Conservation (phyloP, 257 asterid species). For the Nicotiana sylvestris region DNA sequence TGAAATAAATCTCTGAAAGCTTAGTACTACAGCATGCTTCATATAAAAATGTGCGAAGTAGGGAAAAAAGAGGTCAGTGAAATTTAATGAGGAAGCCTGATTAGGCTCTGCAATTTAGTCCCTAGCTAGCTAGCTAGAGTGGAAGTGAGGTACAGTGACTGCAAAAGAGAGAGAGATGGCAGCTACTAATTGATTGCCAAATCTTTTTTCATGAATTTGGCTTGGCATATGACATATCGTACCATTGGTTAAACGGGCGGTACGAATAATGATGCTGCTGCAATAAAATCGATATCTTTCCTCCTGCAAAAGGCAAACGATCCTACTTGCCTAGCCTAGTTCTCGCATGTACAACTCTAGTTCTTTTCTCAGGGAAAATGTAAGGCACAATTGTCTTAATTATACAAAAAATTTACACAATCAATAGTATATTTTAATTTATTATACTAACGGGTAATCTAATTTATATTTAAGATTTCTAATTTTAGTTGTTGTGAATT, state of each 20-base stretch:
- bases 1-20: not conserved
- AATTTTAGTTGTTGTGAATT: too few species aligned
- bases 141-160: not conserved
- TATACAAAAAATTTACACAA: too few species aligned
- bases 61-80: not conserved
- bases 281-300: not conserved
- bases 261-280: not conserved
- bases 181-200: not conserved
- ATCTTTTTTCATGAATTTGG: not conserved
- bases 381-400: too few species aligned
- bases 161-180: not conserved
- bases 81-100: not conserved
- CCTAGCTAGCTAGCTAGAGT: not conserved
- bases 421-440: too few species aligned
- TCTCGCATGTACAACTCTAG: not conserved
- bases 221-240: not conserved
- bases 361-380: too few species aligned
- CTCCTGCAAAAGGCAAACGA: not conserved
- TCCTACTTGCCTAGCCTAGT: not conserved
- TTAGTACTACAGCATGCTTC: too few species aligned
- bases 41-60: not conserved
- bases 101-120: not conserved
- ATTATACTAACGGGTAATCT: too few species aligned
- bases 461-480: too few species aligned
- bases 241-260: conserved; percentile 6